Percentiles rank a stretch among this genome's conserved stretches.
phyloP scores from a whole-genome alignment of 768 basidiomycete genomes.

The Basidioascus undulatus region DNA sequence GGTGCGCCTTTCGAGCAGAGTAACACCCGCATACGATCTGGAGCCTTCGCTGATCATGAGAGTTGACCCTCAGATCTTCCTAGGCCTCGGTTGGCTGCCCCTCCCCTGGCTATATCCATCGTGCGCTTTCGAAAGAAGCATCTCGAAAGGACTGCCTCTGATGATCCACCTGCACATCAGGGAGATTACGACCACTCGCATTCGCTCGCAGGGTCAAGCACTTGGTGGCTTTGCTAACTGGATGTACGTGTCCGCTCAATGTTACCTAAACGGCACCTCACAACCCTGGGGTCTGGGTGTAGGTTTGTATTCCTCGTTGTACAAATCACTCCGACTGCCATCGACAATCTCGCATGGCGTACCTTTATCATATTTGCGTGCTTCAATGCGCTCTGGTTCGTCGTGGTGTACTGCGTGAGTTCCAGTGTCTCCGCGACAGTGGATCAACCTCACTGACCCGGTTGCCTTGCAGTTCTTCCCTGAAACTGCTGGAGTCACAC shows the following conservation, averaged over 20 bases:
- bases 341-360: constrained; percentile 24
- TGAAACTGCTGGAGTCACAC: constrained; percentile 21
- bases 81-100: constrained; percentile 22
- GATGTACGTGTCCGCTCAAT: too few species aligned
- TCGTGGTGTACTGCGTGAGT: constrained; percentile 20
- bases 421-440: too few species aligned
- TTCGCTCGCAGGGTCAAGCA: constrained; percentile 19
- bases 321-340: constrained; percentile 24
- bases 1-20: too few species aligned
- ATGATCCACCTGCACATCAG: neutral
- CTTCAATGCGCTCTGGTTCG: constrained; percentile 25
- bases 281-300: too few species aligned
- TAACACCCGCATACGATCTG: too few species aligned
- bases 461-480: too few species aligned
- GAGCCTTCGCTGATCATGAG: too few species aligned
- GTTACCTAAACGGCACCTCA: too few species aligned
- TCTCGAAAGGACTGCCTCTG: too few species aligned
- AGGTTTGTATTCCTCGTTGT: constrained; percentile 23
- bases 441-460: too few species aligned
- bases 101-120: constrained; percentile 23
- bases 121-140: too few species aligned
- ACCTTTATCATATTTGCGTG: constrained; percentile 27
- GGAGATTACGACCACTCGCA: constrained; percentile 22
- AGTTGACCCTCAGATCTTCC: constrained; percentile 24
- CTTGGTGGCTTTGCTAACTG: constrained; percentile 16